Evolutionary conservation across 257 asterid species (phyloP), one percentile per base, ranked within the genome.

Genomic region (Solanum acaule): DNA sequence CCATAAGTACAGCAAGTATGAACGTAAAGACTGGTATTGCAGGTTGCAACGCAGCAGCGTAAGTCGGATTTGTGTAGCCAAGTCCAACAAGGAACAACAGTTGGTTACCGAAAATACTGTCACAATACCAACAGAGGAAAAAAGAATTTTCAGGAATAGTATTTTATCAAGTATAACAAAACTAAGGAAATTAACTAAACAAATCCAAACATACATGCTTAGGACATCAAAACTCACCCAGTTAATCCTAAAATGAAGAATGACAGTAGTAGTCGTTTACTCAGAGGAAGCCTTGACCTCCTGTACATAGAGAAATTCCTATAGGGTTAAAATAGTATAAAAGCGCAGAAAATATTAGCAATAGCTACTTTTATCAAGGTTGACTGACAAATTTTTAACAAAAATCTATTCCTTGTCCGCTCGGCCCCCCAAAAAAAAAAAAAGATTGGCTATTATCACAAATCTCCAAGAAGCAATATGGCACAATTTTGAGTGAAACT

Each of bases 21-120:
- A 97, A 96, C 44, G 99, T 97, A 59, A 97, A 96, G 88, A 97
- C 99, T 89, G 99, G 99, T 89, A 96, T 95, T 59, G 99, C 90
- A 49, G 99, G 99, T 90, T 97, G 99, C 86, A 96, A 91, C 49
- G 98, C 99, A 85, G 99, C 98, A 91, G 99, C 99, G 83, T 97
- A 97, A 52, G 96, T 88, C 40, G 99, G 99, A 93, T 93, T 97
- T 13, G 99, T 97, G 93, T 95, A 96, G 90, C 96, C 98, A 87
- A 97, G 99, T 78, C 99, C 99, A 87, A 95, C 70, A 83, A 97
- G 98, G 93, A 97, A 97, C 93, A 97, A 90, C 87, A 97, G 98
- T 85, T 97, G 99, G 91, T 96, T 97, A 61, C 99, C 98, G 6
- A 96, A 97, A 89, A 97, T 93, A 92, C 99, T 97, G 89, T 76